phyloP scores from a whole-genome alignment of 179 eudicot genomes.

The Heliamphora pulchella region DNA sequence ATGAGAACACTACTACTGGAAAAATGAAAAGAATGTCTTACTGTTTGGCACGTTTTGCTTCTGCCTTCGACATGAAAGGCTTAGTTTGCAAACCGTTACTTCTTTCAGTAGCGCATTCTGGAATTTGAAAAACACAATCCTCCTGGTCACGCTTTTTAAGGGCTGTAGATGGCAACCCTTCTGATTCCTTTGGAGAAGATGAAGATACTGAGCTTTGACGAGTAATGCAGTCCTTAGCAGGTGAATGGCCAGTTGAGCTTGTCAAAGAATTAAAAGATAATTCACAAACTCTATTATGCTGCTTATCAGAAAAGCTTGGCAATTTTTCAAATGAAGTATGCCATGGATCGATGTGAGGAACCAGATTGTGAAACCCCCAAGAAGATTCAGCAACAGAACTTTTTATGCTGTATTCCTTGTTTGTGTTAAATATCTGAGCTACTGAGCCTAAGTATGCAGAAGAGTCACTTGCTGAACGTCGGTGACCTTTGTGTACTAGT shows the following conservation, averaged over 20 bases:
- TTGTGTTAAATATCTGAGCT: constrained; percentile 1
- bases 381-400: constrained; percentile 15
- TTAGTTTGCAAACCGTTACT: constrained; percentile 27
- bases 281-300: constrained; percentile 20
- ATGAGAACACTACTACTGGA: background rate
- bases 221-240: constrained; percentile 20
- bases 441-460: constrained; percentile 35
- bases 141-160: constrained; percentile 24
- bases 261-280: constrained; percentile 12
- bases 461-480: constrained; percentile 70
- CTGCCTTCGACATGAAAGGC: constrained; percentile 41
- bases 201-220: constrained; percentile 23
- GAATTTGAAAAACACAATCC: constrained; percentile 25
- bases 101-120: constrained; percentile 30
- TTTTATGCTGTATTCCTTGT: constrained; percentile 17
- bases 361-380: constrained; percentile 27
- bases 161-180: constrained; percentile 10
- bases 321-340: constrained; percentile 16
- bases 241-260: constrained; percentile 11
- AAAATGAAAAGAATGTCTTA: constrained; percentile 27
- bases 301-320: constrained; percentile 15
- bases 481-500: constrained; percentile 37
- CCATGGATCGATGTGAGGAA: constrained; percentile 16
- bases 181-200: constrained; percentile 27
- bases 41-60: constrained; percentile 67